Evolutionary conservation across 2,329 filamentous ascomycete species (phyloP).

Genomic region (Tolypocladium sp.): DNA sequence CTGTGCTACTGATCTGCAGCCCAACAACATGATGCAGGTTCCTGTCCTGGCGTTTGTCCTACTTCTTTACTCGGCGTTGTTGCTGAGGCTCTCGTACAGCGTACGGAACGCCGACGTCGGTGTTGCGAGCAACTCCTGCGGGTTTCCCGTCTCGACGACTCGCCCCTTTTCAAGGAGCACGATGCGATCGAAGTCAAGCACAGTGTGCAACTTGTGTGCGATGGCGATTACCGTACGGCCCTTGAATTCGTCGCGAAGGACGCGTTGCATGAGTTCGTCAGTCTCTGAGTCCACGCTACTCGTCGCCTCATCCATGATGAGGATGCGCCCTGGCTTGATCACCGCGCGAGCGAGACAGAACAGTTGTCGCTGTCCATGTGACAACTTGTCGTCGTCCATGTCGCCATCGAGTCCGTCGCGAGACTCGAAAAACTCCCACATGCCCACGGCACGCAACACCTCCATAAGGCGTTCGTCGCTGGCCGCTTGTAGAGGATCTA

Average conservation of each 20-base stretch:
- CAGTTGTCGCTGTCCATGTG: constrained; percentile 35
- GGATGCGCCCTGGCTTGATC: constrained; percentile 22
- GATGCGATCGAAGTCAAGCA: constrained; percentile 43
- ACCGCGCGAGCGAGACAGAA: constrained; percentile 28
- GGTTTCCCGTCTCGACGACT: constrained; percentile 37
- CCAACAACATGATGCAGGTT: rapidly evolving
- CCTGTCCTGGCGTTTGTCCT: background rate
- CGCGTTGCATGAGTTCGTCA: constrained; percentile 21
- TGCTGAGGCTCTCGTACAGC: constrained; percentile 6
- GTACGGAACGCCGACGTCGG: constrained; percentile 5
- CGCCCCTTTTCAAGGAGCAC: constrained; percentile 60
- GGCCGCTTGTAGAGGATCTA: constrained; percentile 29
- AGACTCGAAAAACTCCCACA: constrained; percentile 29
- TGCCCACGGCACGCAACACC: constrained; percentile 32
- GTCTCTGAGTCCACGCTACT: constrained; percentile 24
- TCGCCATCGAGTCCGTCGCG: constrained; percentile 27
- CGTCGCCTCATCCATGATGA: constrained; percentile 30
- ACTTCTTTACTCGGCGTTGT: background rate
- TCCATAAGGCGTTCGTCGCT: constrained; percentile 30
- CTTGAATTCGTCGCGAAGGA: constrained; percentile 20
- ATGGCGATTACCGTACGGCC: constrained; percentile 42
- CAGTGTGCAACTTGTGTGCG: constrained; percentile 33
- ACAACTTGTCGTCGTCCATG: constrained; percentile 21
- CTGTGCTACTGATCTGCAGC: background rate
- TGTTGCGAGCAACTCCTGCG: constrained; percentile 3